phyloP scores from a whole-genome alignment of 2,329 filamentous ascomycete genomes.

The Neurospora sp. region DNA sequence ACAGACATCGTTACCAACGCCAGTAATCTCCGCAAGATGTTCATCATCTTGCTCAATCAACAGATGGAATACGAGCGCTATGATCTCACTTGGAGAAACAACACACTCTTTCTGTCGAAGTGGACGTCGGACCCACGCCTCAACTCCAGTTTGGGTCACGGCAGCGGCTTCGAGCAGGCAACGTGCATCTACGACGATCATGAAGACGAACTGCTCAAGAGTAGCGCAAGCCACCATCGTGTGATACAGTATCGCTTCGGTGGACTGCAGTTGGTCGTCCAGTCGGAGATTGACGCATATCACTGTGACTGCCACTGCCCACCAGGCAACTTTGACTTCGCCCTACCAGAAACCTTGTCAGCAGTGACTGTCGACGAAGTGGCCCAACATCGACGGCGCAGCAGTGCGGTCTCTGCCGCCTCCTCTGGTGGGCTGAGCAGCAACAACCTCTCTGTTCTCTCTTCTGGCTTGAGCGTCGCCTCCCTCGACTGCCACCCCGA shows the following conservation, averaged over 20 bases:
- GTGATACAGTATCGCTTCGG: conserved; percentile 15
- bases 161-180: conserved; percentile 13
- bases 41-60: conserved; percentile 7
- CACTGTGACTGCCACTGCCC: conserved; percentile 9
- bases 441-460: background rate
- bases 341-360: background rate
- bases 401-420: background rate
- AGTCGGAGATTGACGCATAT: conserved; percentile 16
- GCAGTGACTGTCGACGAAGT: background rate
- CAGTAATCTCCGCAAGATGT: conserved; percentile 15
- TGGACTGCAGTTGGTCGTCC: conserved; percentile 11
- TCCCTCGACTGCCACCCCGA: background rate
- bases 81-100: conserved; percentile 11
- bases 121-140: conserved; percentile 15
- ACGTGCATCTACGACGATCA: conserved; percentile 13
- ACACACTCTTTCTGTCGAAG: conserved; percentile 12
- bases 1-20: conserved; percentile 16
- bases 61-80: conserved; percentile 1
- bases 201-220: conserved; percentile 1
- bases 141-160: conserved; percentile 8
- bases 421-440: background rate
- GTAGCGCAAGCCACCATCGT: conserved; percentile 15
- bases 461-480: background rate
- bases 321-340: background rate
- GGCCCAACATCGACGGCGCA: background rate